Conservation (phyloP, 2,329 filamentous ascomycete species). For the Pezicula neosporulosa region DNA sequence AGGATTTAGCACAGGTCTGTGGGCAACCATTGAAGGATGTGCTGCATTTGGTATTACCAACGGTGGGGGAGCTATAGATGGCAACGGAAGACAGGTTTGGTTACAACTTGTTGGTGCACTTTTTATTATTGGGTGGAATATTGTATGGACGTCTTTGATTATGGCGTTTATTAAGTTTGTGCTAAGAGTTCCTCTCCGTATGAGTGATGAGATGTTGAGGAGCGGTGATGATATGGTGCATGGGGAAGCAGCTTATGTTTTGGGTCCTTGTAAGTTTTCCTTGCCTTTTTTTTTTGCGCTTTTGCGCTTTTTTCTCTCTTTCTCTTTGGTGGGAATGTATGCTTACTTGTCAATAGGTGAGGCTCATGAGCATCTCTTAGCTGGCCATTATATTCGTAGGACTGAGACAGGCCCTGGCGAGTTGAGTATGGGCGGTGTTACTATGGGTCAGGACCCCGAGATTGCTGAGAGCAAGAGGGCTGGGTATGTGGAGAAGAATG, state of each 20-base stretch:
- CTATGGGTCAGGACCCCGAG: slow-evolving; percentile 11
- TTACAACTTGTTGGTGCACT: slow-evolving; percentile 44
- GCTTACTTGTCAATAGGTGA: not conserved
- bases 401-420: slow-evolving; percentile 8
- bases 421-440: slow-evolving; percentile 13
- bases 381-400: slow-evolving; percentile 11
- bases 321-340: too few relatives aligned
- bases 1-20: slow-evolving; percentile 42
- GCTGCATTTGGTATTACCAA: slow-evolving; percentile 42
- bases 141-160: slow-evolving; percentile 46
- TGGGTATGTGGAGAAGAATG: too few relatives aligned
- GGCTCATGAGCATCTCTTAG: slow-evolving; percentile 13
- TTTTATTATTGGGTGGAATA: slow-evolving; percentile 47
- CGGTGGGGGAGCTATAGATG: slow-evolving; percentile 44
- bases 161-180: slow-evolving; percentile 48
- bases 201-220: slow-evolving; percentile 41
- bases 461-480: slow-evolving; percentile 1
- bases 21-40: slow-evolving; percentile 42
- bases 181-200: slow-evolving; percentile 41
- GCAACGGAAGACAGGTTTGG: slow-evolving; percentile 46
- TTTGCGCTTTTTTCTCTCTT: too few relatives aligned
- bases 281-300: too few relatives aligned
- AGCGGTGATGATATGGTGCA: slow-evolving; percentile 45
- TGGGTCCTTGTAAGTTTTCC: slow-evolving; percentile 7
- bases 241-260: slow-evolving; percentile 34